Conservation (phyloP, 2,329 filamentous ascomycete genomes). For the Pleochaeta shiraiana region DNA sequence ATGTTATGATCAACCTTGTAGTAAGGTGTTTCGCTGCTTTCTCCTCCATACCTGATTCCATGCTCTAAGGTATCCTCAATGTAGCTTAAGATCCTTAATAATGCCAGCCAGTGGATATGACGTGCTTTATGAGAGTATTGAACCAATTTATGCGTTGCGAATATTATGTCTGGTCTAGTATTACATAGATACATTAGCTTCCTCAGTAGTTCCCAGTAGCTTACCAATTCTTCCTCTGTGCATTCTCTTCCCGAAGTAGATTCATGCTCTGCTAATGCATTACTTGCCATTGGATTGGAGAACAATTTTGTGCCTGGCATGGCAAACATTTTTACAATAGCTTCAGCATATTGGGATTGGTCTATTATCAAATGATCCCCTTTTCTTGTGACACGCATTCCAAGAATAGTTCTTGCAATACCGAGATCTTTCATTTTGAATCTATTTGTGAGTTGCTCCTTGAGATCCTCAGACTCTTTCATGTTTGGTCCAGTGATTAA, state of each 20-base stretch:
- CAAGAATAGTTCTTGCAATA: neutral
- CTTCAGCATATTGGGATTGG: neutral
- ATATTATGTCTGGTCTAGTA: neutral
- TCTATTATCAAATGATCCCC: neutral
- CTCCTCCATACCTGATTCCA: neutral
- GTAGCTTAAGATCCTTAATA: neutral
- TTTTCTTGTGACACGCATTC: neutral
- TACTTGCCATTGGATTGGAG: conserved; percentile 2
- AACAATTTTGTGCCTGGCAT: neutral
- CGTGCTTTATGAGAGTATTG: neutral
- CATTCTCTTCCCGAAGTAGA: neutral
- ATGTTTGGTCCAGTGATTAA: neutral
- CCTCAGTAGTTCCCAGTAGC: neutral
- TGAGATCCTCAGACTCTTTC: neutral
- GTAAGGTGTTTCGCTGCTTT: neutral
- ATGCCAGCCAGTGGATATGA: neutral
- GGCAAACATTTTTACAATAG: neutral
- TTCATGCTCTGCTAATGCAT: neutral
- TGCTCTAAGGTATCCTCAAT: neutral
- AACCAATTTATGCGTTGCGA: neutral
- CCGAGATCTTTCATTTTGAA: neutral
- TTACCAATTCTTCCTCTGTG: neutral
- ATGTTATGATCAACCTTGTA: conserved; percentile 2
- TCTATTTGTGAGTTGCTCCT: neutral
- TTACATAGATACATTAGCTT: neutral